phyloP scores from a whole-genome alignment of 108 stramenopile genomes.

The Pseudonitzschia delicatissima region DNA sequence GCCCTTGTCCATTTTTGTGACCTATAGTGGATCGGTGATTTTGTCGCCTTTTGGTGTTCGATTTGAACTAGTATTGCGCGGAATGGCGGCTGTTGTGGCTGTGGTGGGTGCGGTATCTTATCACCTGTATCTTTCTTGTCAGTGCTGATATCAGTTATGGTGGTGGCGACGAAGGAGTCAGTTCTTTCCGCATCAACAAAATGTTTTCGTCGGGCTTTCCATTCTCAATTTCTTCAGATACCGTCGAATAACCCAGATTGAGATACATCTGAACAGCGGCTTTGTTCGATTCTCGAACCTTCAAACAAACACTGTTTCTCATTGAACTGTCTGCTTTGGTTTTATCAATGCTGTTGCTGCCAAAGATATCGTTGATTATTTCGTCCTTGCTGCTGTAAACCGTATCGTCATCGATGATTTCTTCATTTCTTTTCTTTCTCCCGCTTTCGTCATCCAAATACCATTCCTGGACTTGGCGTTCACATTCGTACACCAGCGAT shows the following conservation, averaged over 20 bases:
- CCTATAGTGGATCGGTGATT: no score
- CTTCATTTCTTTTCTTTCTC: slow-evolving; percentile 6
- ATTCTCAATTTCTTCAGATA: slow-evolving; percentile 15
- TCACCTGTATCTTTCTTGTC: no score
- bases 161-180: no score
- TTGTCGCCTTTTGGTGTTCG: no score
- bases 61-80: no score
- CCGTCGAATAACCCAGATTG: slow-evolving; percentile 43
- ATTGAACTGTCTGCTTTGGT: background rate
- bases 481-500: slow-evolving; percentile 49
- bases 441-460: background rate
- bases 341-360: background rate
- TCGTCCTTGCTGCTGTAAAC: background rate
- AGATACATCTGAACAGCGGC: slow-evolving; percentile 58
- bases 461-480: slow-evolving; percentile 41
- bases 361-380: background rate
- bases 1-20: no score
- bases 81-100: no score
- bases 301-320: slow-evolving; percentile 37
- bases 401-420: background rate
- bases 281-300: slow-evolving; percentile 47
- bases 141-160: no score
- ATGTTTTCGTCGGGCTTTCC: slow-evolving; percentile 19
- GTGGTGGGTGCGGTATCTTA: no score
- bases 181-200: slow-evolving; percentile 30